Base-by-base conservation (phyloP, 192 early-diverging fungal genomes). In the Rhizophagus sp. region DNA sequence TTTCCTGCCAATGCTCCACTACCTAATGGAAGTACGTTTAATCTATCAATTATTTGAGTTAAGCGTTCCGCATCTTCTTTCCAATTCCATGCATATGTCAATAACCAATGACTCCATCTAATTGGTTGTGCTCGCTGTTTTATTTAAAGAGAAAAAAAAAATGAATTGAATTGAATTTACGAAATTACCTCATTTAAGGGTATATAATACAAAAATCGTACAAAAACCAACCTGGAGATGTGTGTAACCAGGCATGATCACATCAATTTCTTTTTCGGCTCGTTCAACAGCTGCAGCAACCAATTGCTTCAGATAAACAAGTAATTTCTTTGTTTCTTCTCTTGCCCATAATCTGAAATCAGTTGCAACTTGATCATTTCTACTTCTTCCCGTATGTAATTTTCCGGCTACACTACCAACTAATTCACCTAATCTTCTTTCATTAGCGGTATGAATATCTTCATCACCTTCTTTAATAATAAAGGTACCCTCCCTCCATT, bases 231-330 rank as follows among this genome's bases (percentile, higher is more conserved):
- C 90, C 85, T 96, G 98, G 82, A 99, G 81, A 84, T 99, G 98
- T n/a, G 98, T 99, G 88, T 98, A 99, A 0, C 98, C 98, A 50
- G 98, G 98, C 96, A 99, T 97, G 73, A 99, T 81, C n/a, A 97
- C 92, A 83, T 98, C 94, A 13, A 98, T 89, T 81, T 99, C 98
- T 41, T 80, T 82, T 76, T 94, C 91, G 7, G 98, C 98, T n/a
- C 98, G 89, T 44, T 85, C 83, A 4, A 95, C 93, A 36, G 91
- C 85, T 13, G 90, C 90, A 15, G 82, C 85, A 8, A 99, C 93
- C 33, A 98, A 83, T 69, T 93, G 91, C 82, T 95, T 94, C 57
- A 97, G 80, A 65, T 91, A 86, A 3, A 71, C 87, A 4, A 93
- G 76, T 25, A 97, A 80, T 82, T 88, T 86, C 41, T 82, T 79